Evolutionary conservation across 176 grass and related monocot genomes (phyloP).

Genomic region (Cenchrus fungigraminus): DNA sequence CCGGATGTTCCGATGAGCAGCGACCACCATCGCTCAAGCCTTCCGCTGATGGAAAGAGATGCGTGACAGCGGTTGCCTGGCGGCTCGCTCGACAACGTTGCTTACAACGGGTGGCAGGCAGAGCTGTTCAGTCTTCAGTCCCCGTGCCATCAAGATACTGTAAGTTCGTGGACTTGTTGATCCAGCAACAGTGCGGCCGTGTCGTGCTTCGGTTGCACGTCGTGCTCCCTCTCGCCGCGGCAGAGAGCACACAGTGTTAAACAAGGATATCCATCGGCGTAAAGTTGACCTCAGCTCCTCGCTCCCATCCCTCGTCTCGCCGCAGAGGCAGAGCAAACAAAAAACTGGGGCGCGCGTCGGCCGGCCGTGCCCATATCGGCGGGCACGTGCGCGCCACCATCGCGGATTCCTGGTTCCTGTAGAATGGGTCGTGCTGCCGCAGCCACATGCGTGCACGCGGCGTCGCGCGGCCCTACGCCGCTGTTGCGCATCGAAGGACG

Average conservation of each 20-base stretch:
- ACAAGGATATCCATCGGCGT: not conserved
- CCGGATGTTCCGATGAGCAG: not conserved
- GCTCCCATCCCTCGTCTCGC: not conserved
- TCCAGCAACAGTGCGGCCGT: not conserved
- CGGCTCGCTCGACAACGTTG: not conserved
- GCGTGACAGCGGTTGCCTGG: not conserved
- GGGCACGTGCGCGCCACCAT: slow-evolving; percentile 43
- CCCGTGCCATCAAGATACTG: not conserved
- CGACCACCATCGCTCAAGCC: not conserved
- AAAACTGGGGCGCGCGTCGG: not conserved
- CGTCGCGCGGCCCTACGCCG: slow-evolving; percentile 31
- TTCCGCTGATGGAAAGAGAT: not conserved
- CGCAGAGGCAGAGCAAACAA: not conserved
- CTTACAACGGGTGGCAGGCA: not conserved
- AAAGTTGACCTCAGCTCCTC: not conserved
- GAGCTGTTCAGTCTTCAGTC: not conserved
- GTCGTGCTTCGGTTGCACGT: not conserved
- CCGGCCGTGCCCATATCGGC: slow-evolving; percentile 28
- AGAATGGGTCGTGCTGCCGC: too few species aligned
- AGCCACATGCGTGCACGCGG: not conserved
- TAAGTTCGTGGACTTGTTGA: not conserved
- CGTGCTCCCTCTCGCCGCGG: not conserved
- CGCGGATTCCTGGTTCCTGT: slow-evolving; percentile 17
- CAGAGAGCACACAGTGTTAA: not conserved
- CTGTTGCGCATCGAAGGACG: slow-evolving; percentile 31